These are phyloP conservation scores for Neurospora sp. DNA, from an alignment of 495 filamentous ascomycete genomes.

Conservation along the genomic window DNA sequence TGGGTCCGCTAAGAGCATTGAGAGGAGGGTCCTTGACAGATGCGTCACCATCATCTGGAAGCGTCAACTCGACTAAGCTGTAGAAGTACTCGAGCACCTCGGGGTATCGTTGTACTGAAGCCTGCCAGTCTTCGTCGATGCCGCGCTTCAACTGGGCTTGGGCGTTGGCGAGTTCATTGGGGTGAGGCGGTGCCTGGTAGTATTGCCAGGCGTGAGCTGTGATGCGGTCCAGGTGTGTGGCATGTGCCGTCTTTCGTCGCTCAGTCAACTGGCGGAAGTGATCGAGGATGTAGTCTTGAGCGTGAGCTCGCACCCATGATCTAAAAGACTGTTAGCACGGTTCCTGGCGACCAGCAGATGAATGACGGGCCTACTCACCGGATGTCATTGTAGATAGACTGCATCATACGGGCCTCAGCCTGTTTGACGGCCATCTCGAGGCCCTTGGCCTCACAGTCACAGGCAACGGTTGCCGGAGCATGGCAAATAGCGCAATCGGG, in stretches of 20 bases:
- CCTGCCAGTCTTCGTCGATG: conserved; percentile 66
- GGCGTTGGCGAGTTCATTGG: conserved; percentile 47
- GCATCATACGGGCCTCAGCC: conserved; percentile 55
- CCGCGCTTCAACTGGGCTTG: conserved; percentile 53
- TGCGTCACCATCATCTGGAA: conserved; percentile 45
- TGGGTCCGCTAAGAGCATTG: conserved; percentile 38
- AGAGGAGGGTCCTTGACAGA: conserved; percentile 46
- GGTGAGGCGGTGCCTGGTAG: conserved; percentile 44
- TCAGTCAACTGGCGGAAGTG: conserved; percentile 53
- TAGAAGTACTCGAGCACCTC: conserved; percentile 68
- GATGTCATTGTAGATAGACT: conserved; percentile 51
- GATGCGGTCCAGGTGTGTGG: conserved; percentile 45
- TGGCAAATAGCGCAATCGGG: conserved; percentile 65
- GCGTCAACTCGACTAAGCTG: conserved; percentile 48
- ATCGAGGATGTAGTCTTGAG: conserved; percentile 58
- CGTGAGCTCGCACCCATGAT: conserved; percentile 60
- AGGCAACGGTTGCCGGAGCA: conserved; percentile 49
- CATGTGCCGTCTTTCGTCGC: conserved; percentile 48
- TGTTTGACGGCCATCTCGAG: conserved; percentile 56
- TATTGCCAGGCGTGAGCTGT: conserved; percentile 48
- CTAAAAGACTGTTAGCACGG: conserved; percentile 28
- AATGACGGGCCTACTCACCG: conserved; percentile 34
- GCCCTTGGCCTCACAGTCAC: conserved; percentile 60
- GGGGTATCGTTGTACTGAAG: conserved; percentile 58
- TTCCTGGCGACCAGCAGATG: neutral